Base-by-base conservation (phyloP, 208 protist species). In the Herpetomonas tarakana region DNA sequence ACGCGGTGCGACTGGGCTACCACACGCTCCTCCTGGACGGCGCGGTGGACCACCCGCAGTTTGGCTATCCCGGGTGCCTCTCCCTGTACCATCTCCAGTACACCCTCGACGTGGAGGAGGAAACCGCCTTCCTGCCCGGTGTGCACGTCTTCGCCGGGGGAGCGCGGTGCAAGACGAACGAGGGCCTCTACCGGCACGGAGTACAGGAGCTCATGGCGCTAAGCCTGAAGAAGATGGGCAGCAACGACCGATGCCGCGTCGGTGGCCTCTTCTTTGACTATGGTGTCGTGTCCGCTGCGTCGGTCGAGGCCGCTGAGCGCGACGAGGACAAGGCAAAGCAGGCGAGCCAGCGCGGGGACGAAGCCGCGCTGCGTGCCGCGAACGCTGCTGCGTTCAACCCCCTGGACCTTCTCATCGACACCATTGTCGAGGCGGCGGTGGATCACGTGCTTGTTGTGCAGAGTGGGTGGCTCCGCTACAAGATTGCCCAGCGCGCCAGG, bases 211-310 rank as follows among this genome's bases (percentile, higher is more conserved):
- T 86, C 25, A 55, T 74, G 39, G 55, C 47, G 0, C 22, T 61
- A 7, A 65, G 52, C 3, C 54, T 79, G 25, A 66, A 83, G 62
- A 72, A 75, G 49, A 77, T 84, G 71, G 74, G 71, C n/a, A 63
- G 78, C 18, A 79, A 68, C 47, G 75, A 83, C 50, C 71, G 78
- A 7, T 86, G 75, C 60, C 78, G 81, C 21, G 78, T 86, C 4
- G 84, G 84, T 19, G 84, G 84, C 7, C 28, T 91, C 19, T 91
- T 87, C 74, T 39, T 91, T 2, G 81, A 91, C 58, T 91, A 79
- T 51, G 81, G 81, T n/a, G 65, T 66, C 25, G 57, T 91, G 4
- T 55, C 61, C 47, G 60, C 67, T 11, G 28, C 46, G 7, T 19
- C 54, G 9, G 64, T 76, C 16, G 62, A 70, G 44, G 62, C 51